Conservation (phyloP, 1,284 basidiomycete genomes). For the Heterobasidion irregulare region DNA sequence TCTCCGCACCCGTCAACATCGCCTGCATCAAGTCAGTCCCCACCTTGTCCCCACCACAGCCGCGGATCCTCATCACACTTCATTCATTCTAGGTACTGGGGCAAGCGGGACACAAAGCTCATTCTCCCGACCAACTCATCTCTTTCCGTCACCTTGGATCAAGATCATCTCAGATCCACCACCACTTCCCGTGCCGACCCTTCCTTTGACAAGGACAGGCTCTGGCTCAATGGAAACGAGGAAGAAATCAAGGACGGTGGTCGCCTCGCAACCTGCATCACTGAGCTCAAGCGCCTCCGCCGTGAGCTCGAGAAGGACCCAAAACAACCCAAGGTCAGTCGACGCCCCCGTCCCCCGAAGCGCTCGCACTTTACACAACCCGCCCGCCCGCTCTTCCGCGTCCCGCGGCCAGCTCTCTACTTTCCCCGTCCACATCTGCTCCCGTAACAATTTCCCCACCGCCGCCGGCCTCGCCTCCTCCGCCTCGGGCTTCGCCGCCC, state of each 20-base stretch:
- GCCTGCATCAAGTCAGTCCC: conserved; percentile 84
- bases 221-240: conserved; percentile 94
- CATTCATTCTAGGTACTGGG: conserved; percentile 75
- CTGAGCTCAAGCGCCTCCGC: conserved; percentile 79
- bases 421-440: conserved; percentile 79
- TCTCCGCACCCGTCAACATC: conserved; percentile 93
- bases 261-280: conserved; percentile 80
- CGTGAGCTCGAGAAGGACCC: conserved; percentile 54
- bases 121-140: conserved; percentile 98
- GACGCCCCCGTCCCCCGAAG: neutral
- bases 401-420: conserved; percentile 50
- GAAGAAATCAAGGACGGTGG: conserved; percentile 83
- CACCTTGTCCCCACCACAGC: conserved; percentile 3
- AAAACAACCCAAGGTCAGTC: conserved; percentile 55
- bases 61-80: neutral
- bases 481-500: conserved; percentile 93
- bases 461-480: conserved; percentile 97
- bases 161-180: conserved; percentile 91
- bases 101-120: conserved; percentile 92
- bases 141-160: conserved; percentile 93
- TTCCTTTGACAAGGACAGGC: conserved; percentile 66
- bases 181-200: conserved; percentile 87
- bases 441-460: conserved; percentile 98
- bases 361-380: neutral
- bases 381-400: neutral